Base-by-base conservation (phyloP, 306 rosid genomes). In the Quercus engelmannii region DNA sequence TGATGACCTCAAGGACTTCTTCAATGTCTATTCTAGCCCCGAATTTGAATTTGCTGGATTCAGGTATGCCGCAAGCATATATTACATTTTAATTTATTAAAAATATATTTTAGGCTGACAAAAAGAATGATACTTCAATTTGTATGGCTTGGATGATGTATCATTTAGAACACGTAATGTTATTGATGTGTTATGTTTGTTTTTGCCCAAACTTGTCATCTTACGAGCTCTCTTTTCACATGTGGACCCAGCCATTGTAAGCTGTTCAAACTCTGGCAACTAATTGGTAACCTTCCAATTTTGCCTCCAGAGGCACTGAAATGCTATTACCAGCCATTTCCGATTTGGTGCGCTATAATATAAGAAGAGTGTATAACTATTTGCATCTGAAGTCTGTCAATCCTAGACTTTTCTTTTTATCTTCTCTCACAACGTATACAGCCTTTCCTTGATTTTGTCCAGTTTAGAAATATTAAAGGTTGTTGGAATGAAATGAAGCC, bases 1-100 rank as follows among this genome's bases (percentile, higher is more conserved):
- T 63, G 90, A 87, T 70, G 83, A 87, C 65, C 90, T 87, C 74
- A 57, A 76, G 19, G 78, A 81, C 49, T 87, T 87, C 86, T 87
- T 87, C 41, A 62, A 55, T 61, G 78, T 80, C 67, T 87, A 76
- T 59, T 33, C 82, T 57, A 63, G 79, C 71, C 80, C 76, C 0
- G 85, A 84, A 46, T 84, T 81, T 3, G 85, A 84, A 28, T 84
- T 81, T 70, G 35, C 78, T 61, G 90, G 90, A 76, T 87, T 81
- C 74, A 87, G 88, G 90, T 82, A 87, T 30, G 74, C 51, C 59
- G 17, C 26, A 28, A 30, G 68, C 25, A 4, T 20, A 41, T 28
- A 23, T n/a, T 67, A 67, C 26, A 19, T 20, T 28, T 64, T 18
- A 35, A 67, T 23, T 35, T 3, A 2, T 33, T 4, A 30, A 7